Base-by-base conservation (phyloP, 495 filamentous ascomycete genomes). In the Clavariopsis aquatica region DNA sequence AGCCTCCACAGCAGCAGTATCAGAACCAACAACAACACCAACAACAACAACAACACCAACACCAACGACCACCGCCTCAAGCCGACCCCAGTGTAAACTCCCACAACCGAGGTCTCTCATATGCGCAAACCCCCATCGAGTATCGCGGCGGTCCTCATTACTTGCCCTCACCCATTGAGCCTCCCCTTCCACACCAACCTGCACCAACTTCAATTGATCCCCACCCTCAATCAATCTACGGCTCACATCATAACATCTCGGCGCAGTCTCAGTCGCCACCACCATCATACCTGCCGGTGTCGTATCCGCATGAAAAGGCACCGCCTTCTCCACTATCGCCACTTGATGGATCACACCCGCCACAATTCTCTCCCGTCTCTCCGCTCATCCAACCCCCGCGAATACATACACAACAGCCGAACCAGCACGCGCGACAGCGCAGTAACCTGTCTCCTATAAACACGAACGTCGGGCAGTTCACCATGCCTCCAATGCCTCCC, bases 101-200 rank as follows among this genome's bases (percentile, higher is more conserved):
- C 5, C 51, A 58, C 19, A 52, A 24, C 46, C 64, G 64, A 58
- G 58, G 51, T 7, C 56, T 67, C 29, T 62, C 58, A 10, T 67
- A 67, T 58, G 64, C 59, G 41, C 64, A 67, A 38, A 67, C 64
- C 3, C 64, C 64, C 31, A 36, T 60, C 8, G 64, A 67, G 53
- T 51, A 62, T 43, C 52, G 51, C 13, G 56, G 27, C 10, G n/a
- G n/a, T n/a, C n/a, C n/a, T n/a, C n/a, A n/a, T n/a, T 62, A 57
- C 29, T 52, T 27, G 1, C 28, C 58, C 19, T 47, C 62, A 19
- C 13, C 64, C 8, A 46, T 36, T 49, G 52, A 52, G 20, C 58
- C 64, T 8, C 57, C 52, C 20, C 64, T 58, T n/a, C 43, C 62
- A 15, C 49, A 34, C 31, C 31, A 45, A 15, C 54, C 62, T 41